A percentile compares a stretch with the other conserved stretches of the same genome.
These are phyloP conservation scores for Rhizopogon vesiculosus DNA, from an alignment of 768 basidiomycete species.

Conservation along the genomic window DNA sequence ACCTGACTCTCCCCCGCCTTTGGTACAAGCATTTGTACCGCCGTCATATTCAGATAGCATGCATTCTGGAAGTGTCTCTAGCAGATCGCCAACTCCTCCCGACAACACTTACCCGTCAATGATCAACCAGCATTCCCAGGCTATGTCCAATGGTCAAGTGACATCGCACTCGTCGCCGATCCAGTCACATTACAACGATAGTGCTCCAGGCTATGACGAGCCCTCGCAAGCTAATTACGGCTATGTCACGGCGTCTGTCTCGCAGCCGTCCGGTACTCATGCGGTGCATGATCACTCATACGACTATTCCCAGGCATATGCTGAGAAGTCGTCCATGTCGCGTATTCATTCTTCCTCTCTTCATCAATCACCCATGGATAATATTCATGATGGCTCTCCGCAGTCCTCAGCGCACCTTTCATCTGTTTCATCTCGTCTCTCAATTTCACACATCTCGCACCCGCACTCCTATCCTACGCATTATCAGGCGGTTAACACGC, in stretches of 20 bases:
- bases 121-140: conserved; percentile 26
- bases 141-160: conserved; percentile 32
- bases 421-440: conserved; percentile 47
- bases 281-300: conserved; percentile 23
- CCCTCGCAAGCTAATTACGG: conserved; percentile 29
- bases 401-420: conserved; percentile 26
- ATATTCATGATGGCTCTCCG: conserved; percentile 24
- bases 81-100: conserved; percentile 43
- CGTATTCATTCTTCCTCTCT: conserved; percentile 25
- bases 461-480: conserved; percentile 40
- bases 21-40: conserved; percentile 40
- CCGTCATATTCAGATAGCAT: conserved; percentile 18
- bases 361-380: conserved; percentile 23
- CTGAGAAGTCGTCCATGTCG: conserved; percentile 24
- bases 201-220: conserved; percentile 24
- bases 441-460: conserved; percentile 57
- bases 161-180: conserved; percentile 25
- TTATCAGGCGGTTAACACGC: conserved; percentile 33
- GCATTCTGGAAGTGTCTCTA: conserved; percentile 31
- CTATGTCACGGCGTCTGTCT: conserved; percentile 17
- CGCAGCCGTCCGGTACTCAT: conserved; percentile 17
- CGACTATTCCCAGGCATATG: conserved; percentile 21
- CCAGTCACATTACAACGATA: conserved; percentile 25
- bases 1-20: conserved; percentile 52
- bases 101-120: conserved; percentile 35